These are phyloP conservation scores for Spergularia marina DNA, from an alignment of 148 eudicot species.

Conservation along the genomic window DNA sequence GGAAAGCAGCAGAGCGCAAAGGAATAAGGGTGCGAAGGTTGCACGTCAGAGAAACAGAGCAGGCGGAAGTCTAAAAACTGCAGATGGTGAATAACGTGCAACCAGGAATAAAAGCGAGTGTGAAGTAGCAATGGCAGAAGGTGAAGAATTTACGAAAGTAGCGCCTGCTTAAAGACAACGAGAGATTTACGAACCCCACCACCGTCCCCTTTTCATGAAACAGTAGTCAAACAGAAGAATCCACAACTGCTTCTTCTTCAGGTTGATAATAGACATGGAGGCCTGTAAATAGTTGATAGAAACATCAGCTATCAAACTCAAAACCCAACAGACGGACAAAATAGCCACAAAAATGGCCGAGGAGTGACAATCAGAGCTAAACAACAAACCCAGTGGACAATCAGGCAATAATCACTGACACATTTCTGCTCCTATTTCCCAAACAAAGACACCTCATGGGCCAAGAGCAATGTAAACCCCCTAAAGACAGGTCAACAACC, in stretches of 20 bases:
- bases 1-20: not conserved
- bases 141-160: conserved; percentile 6
- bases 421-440: no score
- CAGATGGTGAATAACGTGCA: not conserved
- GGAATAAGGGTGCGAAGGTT: not conserved
- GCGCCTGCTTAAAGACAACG: not conserved
- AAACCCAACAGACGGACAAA: no score
- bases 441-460: no score
- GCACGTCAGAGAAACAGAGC: not conserved
- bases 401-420: not conserved
- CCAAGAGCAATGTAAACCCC: no score
- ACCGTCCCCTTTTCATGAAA: conserved; percentile 29
- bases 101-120: conserved; percentile 3
- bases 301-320: not conserved
- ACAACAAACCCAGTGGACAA: not conserved
- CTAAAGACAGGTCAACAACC: no score
- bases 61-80: not conserved
- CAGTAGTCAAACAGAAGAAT: conserved; percentile 28
- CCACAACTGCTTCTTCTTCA: conserved; percentile 32
- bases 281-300: conserved; percentile 21
- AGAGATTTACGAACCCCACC: conserved; percentile 20
- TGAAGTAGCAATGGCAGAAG: not conserved
- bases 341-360: not conserved
- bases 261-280: conserved; percentile 34
- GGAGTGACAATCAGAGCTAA: not conserved